Base-by-base conservation (phyloP, 768 basidiomycete genomes). In the Phaffia tasmanica region DNA sequence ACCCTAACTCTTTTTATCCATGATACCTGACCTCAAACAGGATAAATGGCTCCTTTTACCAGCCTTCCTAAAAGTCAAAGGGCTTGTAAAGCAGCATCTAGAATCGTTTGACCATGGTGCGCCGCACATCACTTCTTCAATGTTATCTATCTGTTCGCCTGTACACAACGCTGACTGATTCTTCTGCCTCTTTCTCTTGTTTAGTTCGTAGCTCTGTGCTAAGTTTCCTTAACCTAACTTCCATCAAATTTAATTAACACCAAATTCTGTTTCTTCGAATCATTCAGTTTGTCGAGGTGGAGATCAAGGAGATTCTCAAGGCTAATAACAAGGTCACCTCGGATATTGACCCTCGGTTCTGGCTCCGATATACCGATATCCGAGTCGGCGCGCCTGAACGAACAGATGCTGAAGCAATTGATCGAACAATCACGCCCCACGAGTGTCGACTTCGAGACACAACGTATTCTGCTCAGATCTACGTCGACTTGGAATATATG, bases 11-110 rank as follows among this genome's bases (percentile, higher is more conserved):
- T 25, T 29, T 2, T 1, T n/a, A 3, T 25, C 18, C 51, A 21
- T 48, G 18, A 32, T 2, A 32, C 23, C 32, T 60, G 42, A 32
- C 25, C 8, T 27, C 58, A 18, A 42, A 54, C 71, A 95, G 93
- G 95, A 99, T 75, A 99, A 99, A 85, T 99, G 95, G 95, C 83
- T 95, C 23, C 79, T 99, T 14, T 80, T 99, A 2, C 95, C 95
- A 1, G 94, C 93, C 14, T 99, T 98, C 73, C 81, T 99, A 61
- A 88, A 93, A 78, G 89, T 95, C 69, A 99, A 99, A 73, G 95
- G 95, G 67, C 85, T 99, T 18, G 95, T 99, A 69, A 98, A 98
- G 79, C 95, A 98, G 75, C 95, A 99, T 75, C 67, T 68, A 11
- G 65, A 67, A 42, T 67, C 65, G n/a, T 67, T 67, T 50, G 65